Base-by-base conservation (phyloP, 2,329 filamentous ascomycete species). In the Mollisia scopiformis region DNA sequence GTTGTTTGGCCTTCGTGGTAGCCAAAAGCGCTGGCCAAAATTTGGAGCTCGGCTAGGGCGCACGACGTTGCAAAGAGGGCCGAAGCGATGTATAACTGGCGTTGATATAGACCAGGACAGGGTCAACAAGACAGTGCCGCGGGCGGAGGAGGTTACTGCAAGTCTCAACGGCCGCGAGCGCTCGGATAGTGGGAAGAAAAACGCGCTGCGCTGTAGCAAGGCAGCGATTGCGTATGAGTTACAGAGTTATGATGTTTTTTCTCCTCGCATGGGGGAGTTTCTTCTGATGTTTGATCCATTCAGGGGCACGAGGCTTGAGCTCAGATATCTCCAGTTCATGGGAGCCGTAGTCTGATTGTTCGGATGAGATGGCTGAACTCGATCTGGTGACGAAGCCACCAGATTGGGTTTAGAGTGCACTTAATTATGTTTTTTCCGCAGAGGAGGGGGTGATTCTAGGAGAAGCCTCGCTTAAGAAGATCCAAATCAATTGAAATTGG, bases 11-110 rank as follows among this genome's bases (percentile, higher is more conserved):
- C 30, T 14, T 35, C 35, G 53, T 50, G 55, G 41, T 35, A 59
- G 47, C n/a, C n/a, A n/a, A 51, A 51, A 58, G 54, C 47, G 58
- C 51, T 35, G 31, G 55, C 50, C 37, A 41, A 61, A 58, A 7
- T 53, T 58, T 30, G 54, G 39, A 31, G 51, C 33, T 68, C 66
- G 66, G 61, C 43, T 67, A 62, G 39, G 43, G 62, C 56, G 59
- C n/a, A n/a, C 47, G 59, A 58, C 55, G 62, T 63, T 61, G 59
- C 53, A 62, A 51, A 56, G 19, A 37, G 10, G 59, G 28, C 43
- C 47, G 57, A 63, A 66, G 61, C 46, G 53, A 65, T 61, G 61
- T 66, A 69, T 69, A 69, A 58, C 51, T 61, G 58, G 57, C 55
- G 62, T 39, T 66, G 51, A 64, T 68, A 69, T 68, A 69, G 66